A percentile compares a stretch with the other conserved stretches of the same genome.
phyloP scores from a whole-genome alignment of 176 grass and related monocot genomes.

The Chloris gayana region DNA sequence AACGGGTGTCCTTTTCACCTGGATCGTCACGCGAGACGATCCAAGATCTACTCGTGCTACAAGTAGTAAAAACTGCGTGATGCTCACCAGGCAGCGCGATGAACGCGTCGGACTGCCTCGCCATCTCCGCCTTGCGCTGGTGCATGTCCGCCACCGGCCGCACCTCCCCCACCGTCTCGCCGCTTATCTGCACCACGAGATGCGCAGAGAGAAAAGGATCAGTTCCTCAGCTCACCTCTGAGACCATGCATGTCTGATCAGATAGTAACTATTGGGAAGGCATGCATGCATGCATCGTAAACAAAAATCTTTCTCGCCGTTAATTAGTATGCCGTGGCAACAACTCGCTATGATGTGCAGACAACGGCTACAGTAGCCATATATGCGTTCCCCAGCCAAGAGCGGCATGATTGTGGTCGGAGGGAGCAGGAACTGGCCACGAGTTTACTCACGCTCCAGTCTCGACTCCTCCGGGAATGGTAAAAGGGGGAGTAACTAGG shows the following conservation, averaged over 20 bases:
- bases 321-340: conserved; percentile 22
- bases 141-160: conserved; percentile 94
- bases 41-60: background rate
- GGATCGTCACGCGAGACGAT: background rate
- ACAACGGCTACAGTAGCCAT: background rate
- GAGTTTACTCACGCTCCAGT: background rate
- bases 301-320: background rate
- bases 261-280: background rate
- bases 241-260: background rate
- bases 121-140: conserved; percentile 99
- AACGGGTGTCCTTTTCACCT: background rate
- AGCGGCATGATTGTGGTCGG: conserved; percentile 37
- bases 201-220: background rate
- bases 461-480: conserved; percentile 5
- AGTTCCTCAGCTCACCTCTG: background rate
- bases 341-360: too few species aligned
- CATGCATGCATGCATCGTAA: background rate
- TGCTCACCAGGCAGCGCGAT: conserved; percentile 87
- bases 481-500: conserved; percentile 10
- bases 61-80: background rate
- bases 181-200: conserved; percentile 80
- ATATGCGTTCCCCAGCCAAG: conserved; percentile 13
- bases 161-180: conserved; percentile 94
- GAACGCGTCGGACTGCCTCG: conserved; percentile 96
- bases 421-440: background rate